Base-by-base conservation (phyloP, 2,329 filamentous ascomycete genomes). In the Trichophyton schoenleinii region DNA sequence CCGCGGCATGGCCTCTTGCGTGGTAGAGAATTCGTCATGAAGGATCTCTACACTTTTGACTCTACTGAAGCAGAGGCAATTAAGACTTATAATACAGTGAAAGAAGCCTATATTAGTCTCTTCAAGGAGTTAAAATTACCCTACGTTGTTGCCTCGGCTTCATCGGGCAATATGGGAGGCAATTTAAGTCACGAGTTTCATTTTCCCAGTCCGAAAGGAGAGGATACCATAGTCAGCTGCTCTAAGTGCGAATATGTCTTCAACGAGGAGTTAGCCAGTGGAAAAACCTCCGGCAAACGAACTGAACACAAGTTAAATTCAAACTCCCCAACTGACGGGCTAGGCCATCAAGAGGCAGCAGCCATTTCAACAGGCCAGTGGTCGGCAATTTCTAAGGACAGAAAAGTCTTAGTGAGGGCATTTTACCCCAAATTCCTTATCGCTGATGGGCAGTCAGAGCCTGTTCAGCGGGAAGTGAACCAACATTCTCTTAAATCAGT, bases 21-120 rank as follows among this genome's bases (percentile, higher is more conserved):
- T 8, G 88, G 89, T 0, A 85, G 91, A 64, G 94, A 99, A 70
- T 99, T 99, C 68, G 76, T 90, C 67, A 99, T 99, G 94, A 99
- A 99, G 74, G 94, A 99, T 72, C 81, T 99, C 0, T 99, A 99
- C 72, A 96, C 91, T 0, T 99, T 99, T 70, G 94, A 99, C 70
- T 76, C 80, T 41, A 86, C 81, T 3, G 71, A 79, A 0, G 75
- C 82, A 28, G 77, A 82, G n/a, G 92, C 92, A 1, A 77, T 91
- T n/a, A 75, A 82, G 58, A 96, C 92, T 0, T 99, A 99, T 67
- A 74, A 83, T 5, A 76, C 85, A 48, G 90, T 96, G 2, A 83
- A 87, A 58, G 72, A 73, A 42, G 87, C 87, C 1, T 99, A 99
- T 71, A 79, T 78, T 11, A 80, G 80, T 18, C 82, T 99, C 58